Conservation (phyloP, 1,139 yeast species). For the Geotrichum bryndzae region DNA sequence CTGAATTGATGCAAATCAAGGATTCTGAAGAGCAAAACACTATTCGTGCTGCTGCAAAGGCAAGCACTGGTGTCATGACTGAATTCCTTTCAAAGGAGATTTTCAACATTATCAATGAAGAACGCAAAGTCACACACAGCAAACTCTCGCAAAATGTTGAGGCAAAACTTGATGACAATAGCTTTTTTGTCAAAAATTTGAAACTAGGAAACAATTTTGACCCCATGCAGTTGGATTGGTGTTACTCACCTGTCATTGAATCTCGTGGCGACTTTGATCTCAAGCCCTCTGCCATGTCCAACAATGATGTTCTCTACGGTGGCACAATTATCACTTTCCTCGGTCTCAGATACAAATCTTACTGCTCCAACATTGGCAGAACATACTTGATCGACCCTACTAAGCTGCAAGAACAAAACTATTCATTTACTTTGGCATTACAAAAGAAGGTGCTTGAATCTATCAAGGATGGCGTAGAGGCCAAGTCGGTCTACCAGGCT, state of each 20-base stretch:
- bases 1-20: slow-evolving; percentile 62
- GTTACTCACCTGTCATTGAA: slow-evolving; percentile 86
- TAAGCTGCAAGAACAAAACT: slow-evolving; percentile 67
- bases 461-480: slow-evolving; percentile 62
- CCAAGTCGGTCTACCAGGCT: slow-evolving; percentile 60
- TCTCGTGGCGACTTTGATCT: slow-evolving; percentile 83
- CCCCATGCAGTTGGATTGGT: slow-evolving; percentile 80
- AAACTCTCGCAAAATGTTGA: slow-evolving; percentile 74
- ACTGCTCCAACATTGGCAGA: slow-evolving; percentile 83
- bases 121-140: slow-evolving; percentile 64
- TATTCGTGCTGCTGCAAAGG: slow-evolving; percentile 65
- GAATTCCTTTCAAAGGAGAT: slow-evolving; percentile 80
- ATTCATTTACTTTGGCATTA: slow-evolving; percentile 60
- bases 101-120: slow-evolving; percentile 85
- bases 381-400: slow-evolving; percentile 90
- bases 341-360: slow-evolving; percentile 82
- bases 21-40: slow-evolving; percentile 71
- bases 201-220: slow-evolving; percentile 66
- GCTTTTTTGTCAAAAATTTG: slow-evolving; percentile 53
- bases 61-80: slow-evolving; percentile 71
- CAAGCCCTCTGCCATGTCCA: slow-evolving; percentile 77
- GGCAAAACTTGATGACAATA: slow-evolving; percentile 69
- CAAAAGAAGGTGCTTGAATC: slow-evolving; percentile 53
- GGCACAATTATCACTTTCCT: slow-evolving; percentile 81
- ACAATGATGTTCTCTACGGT: slow-evolving; percentile 56